A percentile compares a stretch with the other conserved stretches of the same genome.
phyloP scores from a whole-genome alignment of 2,329 filamentous ascomycete genomes.

The Neoscytalidium dimidiatum region DNA sequence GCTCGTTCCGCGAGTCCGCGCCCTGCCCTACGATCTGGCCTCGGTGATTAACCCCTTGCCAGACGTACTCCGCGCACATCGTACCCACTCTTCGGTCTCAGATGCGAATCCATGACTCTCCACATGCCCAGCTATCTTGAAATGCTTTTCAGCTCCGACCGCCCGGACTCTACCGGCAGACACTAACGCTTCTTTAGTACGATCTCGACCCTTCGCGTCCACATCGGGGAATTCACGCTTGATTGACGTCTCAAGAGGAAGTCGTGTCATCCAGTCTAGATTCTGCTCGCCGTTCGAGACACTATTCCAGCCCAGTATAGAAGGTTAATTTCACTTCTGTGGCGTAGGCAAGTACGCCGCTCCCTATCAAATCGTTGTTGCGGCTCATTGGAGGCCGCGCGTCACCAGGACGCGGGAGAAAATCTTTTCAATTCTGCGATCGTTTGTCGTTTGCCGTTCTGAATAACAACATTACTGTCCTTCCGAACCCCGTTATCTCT shows the following conservation, averaged over 20 bases:
- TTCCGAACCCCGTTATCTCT: no score
- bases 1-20: neutral
- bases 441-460: no score
- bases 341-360: no score
- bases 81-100: neutral
- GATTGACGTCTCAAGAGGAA: neutral
- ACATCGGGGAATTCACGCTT: neutral
- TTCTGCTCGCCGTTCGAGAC: neutral
- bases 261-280: neutral
- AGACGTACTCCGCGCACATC: neutral
- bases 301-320: no score
- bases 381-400: no score
- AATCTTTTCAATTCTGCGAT: no score
- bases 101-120: neutral
- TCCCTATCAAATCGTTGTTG: no score
- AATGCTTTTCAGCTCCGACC: neutral
- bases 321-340: no score
- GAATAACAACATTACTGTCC: no score
- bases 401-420: no score
- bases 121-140: neutral
- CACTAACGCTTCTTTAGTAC: neutral
- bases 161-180: neutral
- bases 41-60: neutral
- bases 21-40: slow-evolving; percentile 6
- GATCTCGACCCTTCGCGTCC: neutral